Base-by-base conservation (phyloP, 495 filamentous ascomycete species). In the Talaromyces ruber region DNA sequence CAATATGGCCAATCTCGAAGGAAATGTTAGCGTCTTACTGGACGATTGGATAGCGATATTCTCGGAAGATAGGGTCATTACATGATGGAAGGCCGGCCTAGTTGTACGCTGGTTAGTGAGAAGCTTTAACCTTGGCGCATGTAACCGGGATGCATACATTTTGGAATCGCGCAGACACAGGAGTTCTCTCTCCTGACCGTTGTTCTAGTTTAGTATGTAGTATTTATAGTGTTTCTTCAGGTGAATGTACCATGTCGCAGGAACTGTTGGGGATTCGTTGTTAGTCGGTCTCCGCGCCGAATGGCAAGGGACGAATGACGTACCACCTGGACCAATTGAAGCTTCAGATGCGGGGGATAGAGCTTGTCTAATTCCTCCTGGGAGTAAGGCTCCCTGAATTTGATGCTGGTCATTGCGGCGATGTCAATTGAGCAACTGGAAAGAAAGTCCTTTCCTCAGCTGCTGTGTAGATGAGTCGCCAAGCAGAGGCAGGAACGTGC, bases 1-100 rank as follows among this genome's bases (percentile, higher is more conserved):
- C 94, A 98, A 75, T 97, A 98, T 8, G 94, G 90, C 94, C 94
- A 98, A 72, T 90, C 84, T 88, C 65, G 30, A 63, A 14, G 32
- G 57, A 22, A 8, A 21, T 34, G 14, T 32, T 34, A 57, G 59
- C 52, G 58, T 70, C 29, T 74, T 72, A 25, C 28, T 45, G 45
- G 30, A 60, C 12, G 29, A 32, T 60, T 39, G 63, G 16, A 53
- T 47, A 21, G 63, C 69, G 25, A 58, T 5, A 63, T 69, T 5
- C 30, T 43, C 21, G 43, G 51, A 47, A 25, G 54, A 16, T 24
- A 43, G 61, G 28, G 55, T 45, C 22, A 64, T 69, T 82, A 88
- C 86, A 94, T 67, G 88, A 74, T 61, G 75, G 72, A 18, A 97
- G 80, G n/a, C 93, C 93, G 68, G 91, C 79, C 84, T 86, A 64